Conservation (phyloP, 805 yeast species). For the Torulaspora indica region DNA sequence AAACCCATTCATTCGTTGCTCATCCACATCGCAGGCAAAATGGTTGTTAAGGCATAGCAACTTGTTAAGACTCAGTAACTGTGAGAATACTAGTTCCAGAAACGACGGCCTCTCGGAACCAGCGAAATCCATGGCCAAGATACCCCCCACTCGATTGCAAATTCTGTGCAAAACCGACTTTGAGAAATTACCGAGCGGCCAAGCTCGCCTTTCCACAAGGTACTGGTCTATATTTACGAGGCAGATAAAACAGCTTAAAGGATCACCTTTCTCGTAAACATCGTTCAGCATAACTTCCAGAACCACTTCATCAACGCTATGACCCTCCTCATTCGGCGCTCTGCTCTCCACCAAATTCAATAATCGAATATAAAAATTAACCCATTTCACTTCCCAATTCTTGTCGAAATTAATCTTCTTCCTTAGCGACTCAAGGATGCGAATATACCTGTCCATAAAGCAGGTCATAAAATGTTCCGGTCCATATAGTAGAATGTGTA, state of each 20-base stretch:
- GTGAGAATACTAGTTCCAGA: slow-evolving; percentile 14
- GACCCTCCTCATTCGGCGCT: neutral
- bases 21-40: neutral
- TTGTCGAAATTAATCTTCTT: slow-evolving; percentile 24
- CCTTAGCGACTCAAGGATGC: slow-evolving; percentile 18
- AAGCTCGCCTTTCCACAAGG: slow-evolving; percentile 6
- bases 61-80: slow-evolving; percentile 14
- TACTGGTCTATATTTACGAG: slow-evolving; percentile 13
- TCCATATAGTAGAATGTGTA: slow-evolving; percentile 15
- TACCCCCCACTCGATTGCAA: slow-evolving; percentile 3
- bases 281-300: slow-evolving; percentile 3
- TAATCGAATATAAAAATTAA: slow-evolving; percentile 20
- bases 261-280: neutral
- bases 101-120: slow-evolving; percentile 4
- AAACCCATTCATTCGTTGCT: slow-evolving; percentile 12
- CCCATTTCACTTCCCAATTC: slow-evolving; percentile 25
- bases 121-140: neutral
- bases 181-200: slow-evolving; percentile 4
- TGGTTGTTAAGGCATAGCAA: slow-evolving; percentile 8
- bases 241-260: slow-evolving; percentile 10
- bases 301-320: slow-evolving; percentile 8
- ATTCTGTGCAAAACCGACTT: neutral
- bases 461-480: slow-evolving; percentile 14
- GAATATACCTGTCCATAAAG: slow-evolving; percentile 20
- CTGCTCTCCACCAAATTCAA: slow-evolving; percentile 16